phyloP scores from a whole-genome alignment of 1,284 basidiomycete genomes.

The Ceratobasidium sp. region DNA sequence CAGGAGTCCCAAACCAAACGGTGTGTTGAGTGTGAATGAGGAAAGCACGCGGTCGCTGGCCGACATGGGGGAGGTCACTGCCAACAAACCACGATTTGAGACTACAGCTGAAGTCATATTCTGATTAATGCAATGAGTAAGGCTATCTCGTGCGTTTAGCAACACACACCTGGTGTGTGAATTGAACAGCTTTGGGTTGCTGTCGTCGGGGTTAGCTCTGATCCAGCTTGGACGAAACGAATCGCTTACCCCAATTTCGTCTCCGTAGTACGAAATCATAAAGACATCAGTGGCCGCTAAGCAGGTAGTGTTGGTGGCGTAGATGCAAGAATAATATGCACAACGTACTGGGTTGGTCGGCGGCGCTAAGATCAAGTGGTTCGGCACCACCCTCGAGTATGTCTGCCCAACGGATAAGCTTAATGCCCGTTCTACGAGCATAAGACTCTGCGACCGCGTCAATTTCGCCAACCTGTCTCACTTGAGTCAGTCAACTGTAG shows the following conservation, averaged over 20 bases:
- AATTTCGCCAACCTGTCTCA: constrained; percentile 49
- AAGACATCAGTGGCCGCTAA: constrained; percentile 59
- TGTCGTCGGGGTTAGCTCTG: constrained; percentile 24
- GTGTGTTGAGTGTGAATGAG: constrained; percentile 68
- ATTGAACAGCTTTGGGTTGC: constrained; percentile 57
- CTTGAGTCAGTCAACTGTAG: constrained; percentile 43
- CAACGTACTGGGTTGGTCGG: constrained; percentile 39
- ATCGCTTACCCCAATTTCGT: constrained; percentile 54
- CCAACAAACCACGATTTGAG: constrained; percentile 68
- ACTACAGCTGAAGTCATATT: constrained; percentile 81
- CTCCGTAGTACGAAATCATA: constrained; percentile 68
- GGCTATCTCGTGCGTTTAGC: not conserved
- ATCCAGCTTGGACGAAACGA: not conserved
- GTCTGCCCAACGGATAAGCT: constrained; percentile 65
- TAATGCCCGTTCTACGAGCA: constrained; percentile 51
- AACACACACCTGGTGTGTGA: constrained; percentile 63
- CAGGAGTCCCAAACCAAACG: constrained; percentile 73
- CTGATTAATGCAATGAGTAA: constrained; percentile 44
- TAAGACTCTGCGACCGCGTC: constrained; percentile 50
- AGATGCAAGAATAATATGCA: not conserved
- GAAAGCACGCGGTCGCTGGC: constrained; percentile 75
- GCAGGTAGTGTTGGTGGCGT: not conserved
- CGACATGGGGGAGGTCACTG: constrained; percentile 65
- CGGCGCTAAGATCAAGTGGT: constrained; percentile 3
- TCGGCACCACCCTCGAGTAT: constrained; percentile 62